Evolutionary conservation across 176 grass and related monocot genomes (phyloP).

Genomic region (Oryza longistaminata): DNA sequence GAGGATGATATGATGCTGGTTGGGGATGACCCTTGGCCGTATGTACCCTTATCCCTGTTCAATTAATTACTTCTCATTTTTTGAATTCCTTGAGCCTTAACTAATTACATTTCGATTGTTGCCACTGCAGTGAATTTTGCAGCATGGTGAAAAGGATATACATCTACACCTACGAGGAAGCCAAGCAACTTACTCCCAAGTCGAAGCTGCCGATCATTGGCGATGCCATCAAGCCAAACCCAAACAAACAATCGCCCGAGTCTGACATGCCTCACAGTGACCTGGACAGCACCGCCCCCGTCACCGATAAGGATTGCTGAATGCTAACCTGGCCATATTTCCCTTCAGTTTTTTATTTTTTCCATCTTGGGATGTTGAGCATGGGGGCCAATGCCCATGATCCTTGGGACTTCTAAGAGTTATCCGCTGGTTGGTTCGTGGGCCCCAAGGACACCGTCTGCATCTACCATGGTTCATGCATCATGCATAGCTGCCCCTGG

Average conservation of each 20-base stretch:
- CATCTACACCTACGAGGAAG: conserved; percentile 78
- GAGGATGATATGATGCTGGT: conserved; percentile 86
- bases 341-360: background rate
- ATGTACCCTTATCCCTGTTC: conserved; percentile 22
- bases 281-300: conserved; percentile 15
- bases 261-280: conserved; percentile 41
- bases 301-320: conserved; percentile 52
- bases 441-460: conserved; percentile 20
- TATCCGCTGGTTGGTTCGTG: conserved; percentile 30
- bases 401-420: conserved; percentile 40
- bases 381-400: conserved; percentile 48
- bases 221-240: conserved; percentile 42
- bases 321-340: conserved; percentile 33
- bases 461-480: conserved; percentile 31
- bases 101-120: background rate
- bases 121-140: conserved; percentile 65
- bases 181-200: conserved; percentile 57
- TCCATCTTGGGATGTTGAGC: conserved; percentile 12
- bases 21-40: conserved; percentile 78
- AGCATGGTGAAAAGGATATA: conserved; percentile 73
- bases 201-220: conserved; percentile 44
- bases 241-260: conserved; percentile 34
- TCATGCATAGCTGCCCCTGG: conserved; percentile 18
- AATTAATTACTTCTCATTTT: background rate
- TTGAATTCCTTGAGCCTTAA: background rate